These are phyloP conservation scores for Taphrina pruni DNA, from an alignment of 1,139 yeast species.

Conservation along the genomic window DNA sequence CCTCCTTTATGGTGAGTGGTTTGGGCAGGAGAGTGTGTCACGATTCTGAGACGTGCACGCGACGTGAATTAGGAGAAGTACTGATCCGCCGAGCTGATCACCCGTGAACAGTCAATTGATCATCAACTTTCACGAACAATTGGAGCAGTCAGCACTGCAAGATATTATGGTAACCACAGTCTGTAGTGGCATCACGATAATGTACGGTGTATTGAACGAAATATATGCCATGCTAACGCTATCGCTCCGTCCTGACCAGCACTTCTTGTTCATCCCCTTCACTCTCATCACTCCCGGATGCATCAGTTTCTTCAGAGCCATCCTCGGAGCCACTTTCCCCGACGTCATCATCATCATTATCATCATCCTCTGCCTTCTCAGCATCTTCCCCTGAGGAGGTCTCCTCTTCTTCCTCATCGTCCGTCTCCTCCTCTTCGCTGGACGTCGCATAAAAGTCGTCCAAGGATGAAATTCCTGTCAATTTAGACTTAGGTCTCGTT, in stretches of 20 bases:
- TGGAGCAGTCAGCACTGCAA: too few relatives aligned
- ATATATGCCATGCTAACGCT: not conserved
- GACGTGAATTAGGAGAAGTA: not conserved
- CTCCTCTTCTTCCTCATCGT: slow-evolving; percentile 5
- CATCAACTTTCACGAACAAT: too few relatives aligned
- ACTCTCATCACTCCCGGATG: not conserved
- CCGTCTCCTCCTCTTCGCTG: slow-evolving; percentile 47
- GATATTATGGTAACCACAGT: too few relatives aligned
- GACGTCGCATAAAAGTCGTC: slow-evolving; percentile 65
- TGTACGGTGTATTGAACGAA: too few relatives aligned
- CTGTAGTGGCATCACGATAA: too few relatives aligned
- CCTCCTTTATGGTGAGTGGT: not conserved
- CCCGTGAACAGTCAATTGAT: too few relatives aligned
- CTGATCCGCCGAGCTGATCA: not conserved
- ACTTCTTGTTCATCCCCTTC: not conserved
- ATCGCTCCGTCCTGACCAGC: slow-evolving; percentile 8
- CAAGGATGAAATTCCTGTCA: slow-evolving; percentile 47
- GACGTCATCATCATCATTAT: slow-evolving; percentile 48
- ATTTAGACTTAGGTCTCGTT: slow-evolving; percentile 41
- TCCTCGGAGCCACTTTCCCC: not conserved
- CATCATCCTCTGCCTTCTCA: slow-evolving; percentile 45
- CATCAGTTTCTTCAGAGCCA: not conserved
- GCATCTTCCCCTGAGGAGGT: slow-evolving; percentile 11
- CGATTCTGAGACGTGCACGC: not conserved
- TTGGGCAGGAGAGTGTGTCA: not conserved